These are phyloP conservation scores for Colletotrichum musae DNA, from an alignment of 2,329 filamentous ascomycete genomes.

Conservation along the genomic window DNA sequence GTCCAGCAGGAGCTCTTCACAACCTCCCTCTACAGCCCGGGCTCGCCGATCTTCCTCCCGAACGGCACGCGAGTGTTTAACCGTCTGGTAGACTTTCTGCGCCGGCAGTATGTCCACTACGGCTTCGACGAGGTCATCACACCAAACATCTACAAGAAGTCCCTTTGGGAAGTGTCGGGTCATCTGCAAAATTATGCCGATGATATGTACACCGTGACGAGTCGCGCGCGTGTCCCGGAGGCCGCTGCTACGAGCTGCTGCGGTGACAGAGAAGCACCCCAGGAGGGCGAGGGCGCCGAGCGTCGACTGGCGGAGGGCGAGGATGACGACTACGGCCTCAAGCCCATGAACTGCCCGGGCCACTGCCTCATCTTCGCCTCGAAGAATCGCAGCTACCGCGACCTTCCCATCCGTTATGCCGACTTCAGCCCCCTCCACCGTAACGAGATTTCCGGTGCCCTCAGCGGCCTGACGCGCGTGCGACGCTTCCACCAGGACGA, in stretches of 20 bases:
- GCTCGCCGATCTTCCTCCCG: slow-evolving; percentile 87
- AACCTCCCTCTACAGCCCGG: slow-evolving; percentile 84
- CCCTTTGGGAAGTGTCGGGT: slow-evolving; percentile 87
- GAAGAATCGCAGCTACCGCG: slow-evolving; percentile 80
- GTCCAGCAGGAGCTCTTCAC: slow-evolving; percentile 83
- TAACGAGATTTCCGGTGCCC: slow-evolving; percentile 86
- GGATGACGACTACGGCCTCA: slow-evolving; percentile 83
- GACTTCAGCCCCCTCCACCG: slow-evolving; percentile 91
- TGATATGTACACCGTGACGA: slow-evolving; percentile 89
- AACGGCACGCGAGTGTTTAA: slow-evolving; percentile 88
- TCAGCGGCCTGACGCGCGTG: slow-evolving; percentile 87
- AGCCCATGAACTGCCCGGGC: slow-evolving; percentile 94
- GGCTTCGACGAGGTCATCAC: slow-evolving; percentile 92
- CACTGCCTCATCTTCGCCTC: slow-evolving; percentile 89
- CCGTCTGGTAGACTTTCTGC: slow-evolving; percentile 84
- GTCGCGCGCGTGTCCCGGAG: slow-evolving; percentile 53
- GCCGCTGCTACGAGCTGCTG: slow-evolving; percentile 46
- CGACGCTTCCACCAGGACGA: slow-evolving; percentile 93
- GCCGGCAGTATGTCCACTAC: slow-evolving; percentile 86
- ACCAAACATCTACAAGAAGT: slow-evolving; percentile 91
- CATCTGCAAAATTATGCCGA: slow-evolving; percentile 92
- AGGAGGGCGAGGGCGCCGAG: slow-evolving; percentile 39
- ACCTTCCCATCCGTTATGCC: slow-evolving; percentile 86
- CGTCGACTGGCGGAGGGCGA: slow-evolving; percentile 60
- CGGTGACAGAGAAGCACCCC: slow-evolving; percentile 45